Evolutionary conservation across 495 filamentous ascomycete genomes (phyloP).

Genomic region (Aspergillus saccharolyticus): DNA sequence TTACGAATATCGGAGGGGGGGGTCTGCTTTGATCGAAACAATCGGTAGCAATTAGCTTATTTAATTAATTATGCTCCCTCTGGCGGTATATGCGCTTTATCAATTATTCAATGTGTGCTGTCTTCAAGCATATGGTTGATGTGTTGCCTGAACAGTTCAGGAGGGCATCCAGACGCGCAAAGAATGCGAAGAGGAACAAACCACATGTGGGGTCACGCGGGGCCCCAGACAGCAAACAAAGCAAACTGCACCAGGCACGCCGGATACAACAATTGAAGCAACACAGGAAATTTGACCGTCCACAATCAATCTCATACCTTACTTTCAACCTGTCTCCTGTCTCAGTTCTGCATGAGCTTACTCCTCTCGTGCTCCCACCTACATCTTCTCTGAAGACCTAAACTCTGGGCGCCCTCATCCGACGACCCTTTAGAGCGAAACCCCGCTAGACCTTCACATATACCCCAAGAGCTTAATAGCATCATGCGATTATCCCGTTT

Average conservation of each 20-base stretch:
- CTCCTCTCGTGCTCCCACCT: neutral
- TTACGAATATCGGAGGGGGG: slow-evolving; percentile 3
- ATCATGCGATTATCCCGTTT: neutral
- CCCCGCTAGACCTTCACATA: neutral
- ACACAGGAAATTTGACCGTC: no score
- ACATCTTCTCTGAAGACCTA: neutral
- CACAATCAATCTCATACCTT: neutral
- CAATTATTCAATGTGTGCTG: no score
- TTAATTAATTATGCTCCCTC: no score
- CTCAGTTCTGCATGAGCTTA: neutral
- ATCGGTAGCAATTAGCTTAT: no score
- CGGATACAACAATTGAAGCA: no score
- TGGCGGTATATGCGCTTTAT: no score
- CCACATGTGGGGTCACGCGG: neutral
- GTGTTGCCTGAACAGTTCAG: no score
- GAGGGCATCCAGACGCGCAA: neutral
- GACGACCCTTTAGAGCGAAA: neutral
- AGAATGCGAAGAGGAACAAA: neutral
- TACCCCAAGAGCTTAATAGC: neutral
- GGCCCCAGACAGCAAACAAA: no score
- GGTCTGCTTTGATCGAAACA: neutral
- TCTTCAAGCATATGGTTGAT: no score
- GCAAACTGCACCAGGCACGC: no score
- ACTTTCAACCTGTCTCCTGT: neutral
- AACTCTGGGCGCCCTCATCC: neutral